phyloP scores from a whole-genome alignment of 371 early-diverging fungal species.

The Mortierella sp. region DNA sequence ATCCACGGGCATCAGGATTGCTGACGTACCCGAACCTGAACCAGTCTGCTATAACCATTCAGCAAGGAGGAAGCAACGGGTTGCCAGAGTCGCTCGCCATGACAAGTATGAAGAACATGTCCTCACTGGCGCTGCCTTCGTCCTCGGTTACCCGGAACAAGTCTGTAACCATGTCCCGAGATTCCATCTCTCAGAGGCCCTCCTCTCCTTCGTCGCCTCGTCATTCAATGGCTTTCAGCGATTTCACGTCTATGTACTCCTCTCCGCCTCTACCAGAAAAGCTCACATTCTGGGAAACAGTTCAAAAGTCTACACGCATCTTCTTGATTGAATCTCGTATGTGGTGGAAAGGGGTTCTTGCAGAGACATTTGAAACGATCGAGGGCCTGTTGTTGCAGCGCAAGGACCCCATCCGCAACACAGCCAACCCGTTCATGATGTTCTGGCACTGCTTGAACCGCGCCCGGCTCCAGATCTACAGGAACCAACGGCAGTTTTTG shows the following conservation, averaged over 20 bases:
- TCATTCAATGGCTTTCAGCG: slow-evolving; percentile 38
- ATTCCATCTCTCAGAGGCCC: slow-evolving; percentile 4
- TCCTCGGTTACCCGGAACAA: slow-evolving; percentile 17
- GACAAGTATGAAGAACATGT: neutral
- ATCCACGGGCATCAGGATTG: slow-evolving; percentile 47
- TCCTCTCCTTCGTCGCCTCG: slow-evolving; percentile 35
- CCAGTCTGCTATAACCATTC: slow-evolving; percentile 89
- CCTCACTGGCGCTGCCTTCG: slow-evolving; percentile 3
- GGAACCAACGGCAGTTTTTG: slow-evolving; percentile 56
- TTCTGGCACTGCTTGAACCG: slow-evolving; percentile 56
- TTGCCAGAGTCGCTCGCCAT: slow-evolving; percentile 25
- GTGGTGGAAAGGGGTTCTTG: slow-evolving; percentile 47
- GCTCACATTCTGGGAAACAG: slow-evolving; percentile 60
- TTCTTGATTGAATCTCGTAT: slow-evolving; percentile 43
- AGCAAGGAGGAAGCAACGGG: slow-evolving; percentile 58
- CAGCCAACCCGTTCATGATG: slow-evolving; percentile 49
- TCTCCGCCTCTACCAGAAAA: slow-evolving; percentile 44
- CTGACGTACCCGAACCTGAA: slow-evolving; percentile 82
- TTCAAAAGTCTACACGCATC: slow-evolving; percentile 20
- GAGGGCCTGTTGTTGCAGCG: slow-evolving; percentile 33
- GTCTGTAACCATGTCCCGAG: slow-evolving; percentile 39
- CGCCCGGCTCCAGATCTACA: slow-evolving; percentile 61
- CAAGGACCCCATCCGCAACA: slow-evolving; percentile 57
- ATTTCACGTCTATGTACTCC: slow-evolving; percentile 37
- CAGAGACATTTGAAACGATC: slow-evolving; percentile 46